Base-by-base conservation (phyloP, 306 rosid genomes). In the Hylodesmum podocarpum region DNA sequence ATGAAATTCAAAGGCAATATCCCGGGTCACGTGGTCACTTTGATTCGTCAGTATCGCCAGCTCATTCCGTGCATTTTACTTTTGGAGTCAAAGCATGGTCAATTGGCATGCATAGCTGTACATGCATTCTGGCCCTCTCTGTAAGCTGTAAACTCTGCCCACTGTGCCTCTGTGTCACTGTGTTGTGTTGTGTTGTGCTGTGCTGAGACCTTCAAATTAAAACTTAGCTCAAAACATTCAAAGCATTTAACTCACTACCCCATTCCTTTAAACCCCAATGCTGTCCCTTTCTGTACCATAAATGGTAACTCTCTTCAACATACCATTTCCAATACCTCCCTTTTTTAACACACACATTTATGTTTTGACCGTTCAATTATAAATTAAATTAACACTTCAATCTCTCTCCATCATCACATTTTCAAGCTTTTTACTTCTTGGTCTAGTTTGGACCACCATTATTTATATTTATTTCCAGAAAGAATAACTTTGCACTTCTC, bases 1-100 rank as follows among this genome's bases (percentile, higher is more conserved):
- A 22, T 49, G 47, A 63, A 62, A 78, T 69, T 47, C 6, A 37
- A 40, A 41, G 40, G 51, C 27, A 72, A 21, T 34, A 63, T 33
- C 43, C 18, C 13, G 82, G 67, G 70, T 87, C 93, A 89, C 90
- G 84, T 87, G 94, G 89, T 77, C 24, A 73, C 81, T 79, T 86
- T 75, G 94, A 87, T 82, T 59, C 40, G 84, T 89, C 92, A 63
- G 86, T 65, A 74, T 83, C 82, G 81, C 90, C 94, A 91, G 91
- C 92, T 84, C 94, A 89, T 81, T 72, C 79, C 70, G 34, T 78
- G 74, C 66, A 63, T 66, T 66, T 72, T 43, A 74, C 85, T 77
- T 81, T 68, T 57, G 70, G 82, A 47, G 90, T 87, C 90, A 88
- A 88, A 88, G 69, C 81, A 74, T 69, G 81, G 92, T 87, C 94